Conservation (phyloP, 805 yeast species). For the Candida nanaspora region DNA sequence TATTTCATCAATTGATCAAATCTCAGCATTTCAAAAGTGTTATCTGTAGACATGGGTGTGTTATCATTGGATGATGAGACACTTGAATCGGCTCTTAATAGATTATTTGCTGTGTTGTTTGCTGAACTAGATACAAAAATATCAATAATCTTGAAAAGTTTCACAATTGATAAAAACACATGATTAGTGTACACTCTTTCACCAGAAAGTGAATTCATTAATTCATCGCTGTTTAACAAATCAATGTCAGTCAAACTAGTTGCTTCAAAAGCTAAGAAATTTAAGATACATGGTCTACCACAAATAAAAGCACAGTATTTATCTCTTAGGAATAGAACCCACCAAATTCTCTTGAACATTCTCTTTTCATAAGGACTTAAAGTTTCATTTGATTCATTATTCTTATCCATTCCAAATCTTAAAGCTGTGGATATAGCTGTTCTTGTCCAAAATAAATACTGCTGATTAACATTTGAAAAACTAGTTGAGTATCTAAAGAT, state of each 20-base stretch:
- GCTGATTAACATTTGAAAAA: conserved; percentile 26
- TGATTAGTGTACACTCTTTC: neutral
- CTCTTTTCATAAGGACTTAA: conserved; percentile 21
- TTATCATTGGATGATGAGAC: neutral
- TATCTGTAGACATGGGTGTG: neutral
- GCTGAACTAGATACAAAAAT: neutral
- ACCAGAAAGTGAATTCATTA: neutral
- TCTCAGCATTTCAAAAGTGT: neutral
- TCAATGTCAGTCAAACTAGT: neutral
- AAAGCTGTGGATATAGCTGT: conserved; percentile 67
- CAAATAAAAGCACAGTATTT: conserved; percentile 56
- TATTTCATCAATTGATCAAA: conserved; percentile 1
- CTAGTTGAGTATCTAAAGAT: conserved; percentile 32
- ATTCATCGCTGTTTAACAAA: neutral
- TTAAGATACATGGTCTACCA: conserved; percentile 48
- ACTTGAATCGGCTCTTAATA: neutral
- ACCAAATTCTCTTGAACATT: conserved; percentile 66
- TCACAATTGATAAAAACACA: neutral
- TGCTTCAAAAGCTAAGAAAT: neutral
- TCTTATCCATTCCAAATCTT: conserved; percentile 69
- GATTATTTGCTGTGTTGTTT: neutral
- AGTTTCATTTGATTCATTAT: conserved; percentile 6
- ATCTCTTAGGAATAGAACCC: conserved; percentile 59
- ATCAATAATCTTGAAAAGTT: neutral
- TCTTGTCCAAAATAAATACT: conserved; percentile 70